Base-by-base conservation (phyloP, 257 asterid genomes). In the Buddleja alternifolia region DNA sequence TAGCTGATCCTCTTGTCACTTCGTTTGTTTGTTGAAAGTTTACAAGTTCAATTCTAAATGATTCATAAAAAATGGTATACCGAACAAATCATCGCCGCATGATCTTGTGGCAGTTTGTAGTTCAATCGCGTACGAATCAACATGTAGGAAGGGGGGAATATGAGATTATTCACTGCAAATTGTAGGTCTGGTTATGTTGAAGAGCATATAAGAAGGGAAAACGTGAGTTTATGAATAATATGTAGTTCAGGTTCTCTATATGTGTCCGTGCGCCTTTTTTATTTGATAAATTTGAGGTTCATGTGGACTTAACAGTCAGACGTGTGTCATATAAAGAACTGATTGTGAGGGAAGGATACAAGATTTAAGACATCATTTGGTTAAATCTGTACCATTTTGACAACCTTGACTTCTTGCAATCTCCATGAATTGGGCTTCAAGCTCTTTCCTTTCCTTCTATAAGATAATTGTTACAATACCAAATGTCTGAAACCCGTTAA, bases 381-480 rank as follows among this genome's bases (percentile, higher is more conserved):
- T n/a, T n/a, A n/a, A n/a, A n/a, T n/a, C n/a, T n/a, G n/a, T n/a
- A n/a, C n/a, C n/a, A n/a, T n/a, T n/a, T n/a, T n/a, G n/a, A n/a
- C n/a, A n/a, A n/a, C n/a, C n/a, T n/a, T n/a, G n/a, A n/a, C n/a
- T n/a, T n/a, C n/a, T n/a, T n/a, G n/a, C n/a, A n/a, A 44, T 17
- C 29, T 6, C 19, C 34, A 25, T 23, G 24, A 16, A 29, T 16
- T 57, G 50, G 50, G 21, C 9, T 36, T 48, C 32, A 2, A 48
- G 4, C 60, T 32, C 72, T 45, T 62, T 34, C 17, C 37, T 29
- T 25, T 4, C 48, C 69, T 61, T 42, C 37, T 50, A 10, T 46
- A 25, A 19, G 51, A 40, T 10, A 10, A 45, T 32, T 40, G 23
- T 17, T 5, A 23, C 14, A 39, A 8, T 48, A 16, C 12, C 34